Base-by-base conservation (phyloP, 2,329 filamentous ascomycete genomes). In the Septoria petroselini region DNA sequence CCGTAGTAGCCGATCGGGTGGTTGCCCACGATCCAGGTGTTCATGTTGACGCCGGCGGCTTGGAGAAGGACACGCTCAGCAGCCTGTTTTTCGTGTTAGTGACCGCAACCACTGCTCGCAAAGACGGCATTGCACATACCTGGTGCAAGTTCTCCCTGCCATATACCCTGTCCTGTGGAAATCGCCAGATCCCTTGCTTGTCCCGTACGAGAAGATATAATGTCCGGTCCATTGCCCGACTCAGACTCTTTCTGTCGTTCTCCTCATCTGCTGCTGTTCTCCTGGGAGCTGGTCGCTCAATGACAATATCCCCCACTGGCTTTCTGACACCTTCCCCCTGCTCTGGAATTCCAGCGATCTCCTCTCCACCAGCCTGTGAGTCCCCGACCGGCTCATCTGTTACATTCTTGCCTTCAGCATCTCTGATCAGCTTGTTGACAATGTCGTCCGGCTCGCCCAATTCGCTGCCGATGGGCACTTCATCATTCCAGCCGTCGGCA, bases 11-110 rank as follows among this genome's bases (percentile, higher is more conserved):
- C 91, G 51, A 96, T 80, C 8, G 93, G 93, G 51, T 86, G 86
- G 62, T 90, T 90, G 53, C 90, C 91, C 43, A 98, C 87, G 61
- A 97, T 82, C 91, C 93, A 98, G 48, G 90, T 96, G 76, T 97
- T 97, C 91, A 98, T 97, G 77, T 98, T 94, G 54, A 87, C 73
- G 51, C 93, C 93, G 7, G 85, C 90, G 3, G 88, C 77, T 62
- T 88, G 78, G 44, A 84, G 76, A 18, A 97, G 77, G 47, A 90
- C 83, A 53, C 90, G 81, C 66, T 89, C 81, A 30, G 91, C 90
- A 37, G 88, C 84, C 93, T 98, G 47, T 33, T 30, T 48, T 65
- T 50, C 65, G 59, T 35, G 14, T 27, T 17, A 38, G 35, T 46
- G 14, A n/a, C 3, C 21, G 14, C 9, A 23, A 17, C 21, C 27